Conservation (phyloP, 768 basidiomycete species). For the Hirschioporus abietinus region DNA sequence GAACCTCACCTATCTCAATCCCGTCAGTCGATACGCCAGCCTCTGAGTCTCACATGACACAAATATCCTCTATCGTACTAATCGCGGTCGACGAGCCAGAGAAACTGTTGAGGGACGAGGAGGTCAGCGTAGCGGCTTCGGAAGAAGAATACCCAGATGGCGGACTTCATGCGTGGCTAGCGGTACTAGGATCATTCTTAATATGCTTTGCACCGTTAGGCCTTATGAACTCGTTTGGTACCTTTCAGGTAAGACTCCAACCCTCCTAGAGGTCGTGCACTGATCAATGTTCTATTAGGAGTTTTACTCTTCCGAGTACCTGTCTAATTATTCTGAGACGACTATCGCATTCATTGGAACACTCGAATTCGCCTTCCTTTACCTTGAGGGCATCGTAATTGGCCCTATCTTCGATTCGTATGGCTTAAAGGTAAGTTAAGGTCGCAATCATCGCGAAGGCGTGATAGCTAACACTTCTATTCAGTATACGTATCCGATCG, state of each 20-base stretch:
- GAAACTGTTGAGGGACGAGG: not conserved
- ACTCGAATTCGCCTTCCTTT: conserved; percentile 24
- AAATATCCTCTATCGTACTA: too few species aligned
- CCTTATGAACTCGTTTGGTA: conserved; percentile 29
- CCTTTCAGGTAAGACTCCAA: conserved; percentile 20
- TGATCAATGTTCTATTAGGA: conserved; percentile 7
- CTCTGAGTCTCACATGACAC: too few species aligned
- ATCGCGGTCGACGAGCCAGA: too few species aligned
- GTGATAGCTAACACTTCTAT: conserved; percentile 6
- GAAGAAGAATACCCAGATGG: conserved; percentile 21
- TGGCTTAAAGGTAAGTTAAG: conserved; percentile 5
- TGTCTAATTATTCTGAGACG: conserved; percentile 24
- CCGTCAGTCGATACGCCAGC: too few species aligned
- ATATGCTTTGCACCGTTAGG: conserved; percentile 13
- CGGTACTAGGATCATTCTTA: conserved; percentile 15
- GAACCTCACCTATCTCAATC: too few species aligned
- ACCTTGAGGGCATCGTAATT: conserved; percentile 17
- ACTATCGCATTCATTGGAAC: conserved; percentile 27
- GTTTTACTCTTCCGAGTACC: conserved; percentile 25
- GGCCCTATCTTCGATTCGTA: conserved; percentile 20
- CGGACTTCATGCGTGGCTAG: conserved; percentile 23
- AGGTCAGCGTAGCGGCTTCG: not conserved
- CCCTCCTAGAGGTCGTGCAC: not conserved
- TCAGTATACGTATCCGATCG: conserved; percentile 20
- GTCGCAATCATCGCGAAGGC: not conserved